Base-by-base conservation (phyloP, 192 early-diverging fungal genomes). In the Umbelopsis sp. region DNA sequence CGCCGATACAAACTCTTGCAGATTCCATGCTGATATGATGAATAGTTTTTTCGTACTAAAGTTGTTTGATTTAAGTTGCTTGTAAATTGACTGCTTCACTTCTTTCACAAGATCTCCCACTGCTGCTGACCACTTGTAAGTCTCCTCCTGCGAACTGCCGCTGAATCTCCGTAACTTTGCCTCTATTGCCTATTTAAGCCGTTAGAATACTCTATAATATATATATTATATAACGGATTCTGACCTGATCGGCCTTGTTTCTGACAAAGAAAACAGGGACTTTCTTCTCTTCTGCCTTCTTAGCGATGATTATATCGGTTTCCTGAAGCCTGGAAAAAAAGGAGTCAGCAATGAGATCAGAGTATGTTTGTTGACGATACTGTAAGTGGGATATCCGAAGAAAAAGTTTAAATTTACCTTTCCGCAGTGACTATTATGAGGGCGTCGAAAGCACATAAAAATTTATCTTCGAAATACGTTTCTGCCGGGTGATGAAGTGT, bases 381-480 rank as follows among this genome's bases (percentile, higher is more conserved):
- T 61, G 55, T 30, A 61, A 35, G 55, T 61, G 27, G 55, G 30
- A 22, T 16, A 30, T 30, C 25, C 30, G 55, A 30, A 61, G 55
- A 30, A 41, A 41, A 61, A 61, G 23, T 46, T 20, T 18, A 23
- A 30, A 65, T 35, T 76, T 71, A 76, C 74, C 74, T 68, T 69
- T 77, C 75, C 22, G 71, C 71, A 11, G 61, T 75, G 46, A 79
- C 78, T 66, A 79, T 73, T 9, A 79, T 69, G n/a, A 79, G 49
- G 16, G 74, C 73, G 65, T 79, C 78, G 69, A 79, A 79, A 3
- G 74, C 78, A 48, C 61, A 69, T 25, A 79, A 33, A 53, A 75
- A 75, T 30, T 79, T 73, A 58, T 75, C 78, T 58, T 79, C 74
- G 41, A 75, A 79, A 75, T 79, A 79, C 30, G 74, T 75, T 21